phyloP scores from a whole-genome alignment of 768 basidiomycete species.

The Tylopilus plumbeoviolaceoides region DNA sequence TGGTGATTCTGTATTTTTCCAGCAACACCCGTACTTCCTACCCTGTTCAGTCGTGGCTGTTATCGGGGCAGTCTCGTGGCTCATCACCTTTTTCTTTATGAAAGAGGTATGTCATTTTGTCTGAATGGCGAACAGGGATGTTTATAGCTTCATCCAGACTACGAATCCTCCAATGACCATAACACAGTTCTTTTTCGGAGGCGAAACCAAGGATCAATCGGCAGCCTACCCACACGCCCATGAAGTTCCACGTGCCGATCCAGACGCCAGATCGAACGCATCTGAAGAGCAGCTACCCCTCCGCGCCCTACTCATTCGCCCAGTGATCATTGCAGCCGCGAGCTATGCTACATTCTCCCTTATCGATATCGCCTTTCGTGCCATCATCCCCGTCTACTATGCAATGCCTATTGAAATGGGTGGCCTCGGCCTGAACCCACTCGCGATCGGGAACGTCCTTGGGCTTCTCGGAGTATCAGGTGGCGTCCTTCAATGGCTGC shows the following conservation, averaged over 20 bases:
- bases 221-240: background rate
- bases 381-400: conserved; percentile 35
- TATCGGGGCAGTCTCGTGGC: conserved; percentile 47
- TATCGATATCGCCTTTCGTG: conserved; percentile 59
- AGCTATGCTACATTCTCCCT: conserved; percentile 63
- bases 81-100: conserved; percentile 47
- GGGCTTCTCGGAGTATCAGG: conserved; percentile 19
- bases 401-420: conserved; percentile 29
- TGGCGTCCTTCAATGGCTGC: conserved; percentile 53
- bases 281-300: conserved; percentile 17
- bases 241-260: background rate
- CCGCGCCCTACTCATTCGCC: conserved; percentile 40
- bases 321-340: conserved; percentile 51
- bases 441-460: conserved; percentile 25
- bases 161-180: conserved; percentile 11
- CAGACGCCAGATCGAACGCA: background rate
- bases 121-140: background rate
- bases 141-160: conserved; percentile 12
- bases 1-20: conserved; percentile 35
- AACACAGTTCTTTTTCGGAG: conserved; percentile 15
- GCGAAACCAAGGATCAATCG: background rate
- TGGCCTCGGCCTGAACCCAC: conserved; percentile 24
- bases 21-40: conserved; percentile 64
- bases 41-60: conserved; percentile 62
- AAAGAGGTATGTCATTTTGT: conserved; percentile 41